Evolutionary conservation across 225 moss, liverwort and hornwort genomes (phyloP).

Genomic region (Straminergon stramineum): DNA sequence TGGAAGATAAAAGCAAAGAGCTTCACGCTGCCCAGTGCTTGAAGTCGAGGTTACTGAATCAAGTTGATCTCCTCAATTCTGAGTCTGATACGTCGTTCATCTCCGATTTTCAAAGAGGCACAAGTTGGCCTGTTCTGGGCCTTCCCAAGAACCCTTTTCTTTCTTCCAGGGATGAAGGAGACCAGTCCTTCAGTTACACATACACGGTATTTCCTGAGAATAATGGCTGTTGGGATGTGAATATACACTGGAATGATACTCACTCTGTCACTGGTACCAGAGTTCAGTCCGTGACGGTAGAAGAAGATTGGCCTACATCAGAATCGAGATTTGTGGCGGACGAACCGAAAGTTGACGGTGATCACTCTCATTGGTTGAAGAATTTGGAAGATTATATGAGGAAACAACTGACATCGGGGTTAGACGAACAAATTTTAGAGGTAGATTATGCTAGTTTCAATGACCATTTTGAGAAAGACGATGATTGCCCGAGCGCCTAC

Average conservation of each 20-base stretch:
- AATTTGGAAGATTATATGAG: slow-evolving; percentile 45
- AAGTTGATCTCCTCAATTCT: slow-evolving; percentile 3
- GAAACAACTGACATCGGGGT: slow-evolving; percentile 50
- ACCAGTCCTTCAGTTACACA: slow-evolving; percentile 46
- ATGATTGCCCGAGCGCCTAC: slow-evolving; percentile 10
- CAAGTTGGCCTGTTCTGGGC: slow-evolving; percentile 79
- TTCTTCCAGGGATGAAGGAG: slow-evolving; percentile 27
- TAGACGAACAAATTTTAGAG: slow-evolving; percentile 54
- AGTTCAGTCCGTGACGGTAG: background rate
- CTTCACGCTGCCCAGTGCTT: slow-evolving; percentile 1
- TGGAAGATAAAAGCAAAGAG: slow-evolving; percentile 3
- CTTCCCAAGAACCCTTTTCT: slow-evolving; percentile 84
- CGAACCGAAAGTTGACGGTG: slow-evolving; percentile 8
- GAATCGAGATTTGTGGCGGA: slow-evolving; percentile 10
- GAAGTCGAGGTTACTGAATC: slow-evolving; percentile 22
- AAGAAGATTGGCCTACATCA: slow-evolving; percentile 1
- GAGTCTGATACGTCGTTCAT: slow-evolving; percentile 22
- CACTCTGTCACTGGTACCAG: slow-evolving; percentile 5
- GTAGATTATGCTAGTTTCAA: slow-evolving; percentile 18
- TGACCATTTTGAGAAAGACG: slow-evolving; percentile 14
- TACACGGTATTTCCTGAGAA: slow-evolving; percentile 55
- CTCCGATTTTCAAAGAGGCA: slow-evolving; percentile 56
- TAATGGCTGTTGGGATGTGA: slow-evolving; percentile 75
- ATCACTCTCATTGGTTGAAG: slow-evolving; percentile 57
- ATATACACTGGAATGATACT: slow-evolving; percentile 35